These are phyloP conservation scores for Sanghuangporus baumii DNA, from an alignment of 1,284 basidiomycete species.

Conservation along the genomic window DNA sequence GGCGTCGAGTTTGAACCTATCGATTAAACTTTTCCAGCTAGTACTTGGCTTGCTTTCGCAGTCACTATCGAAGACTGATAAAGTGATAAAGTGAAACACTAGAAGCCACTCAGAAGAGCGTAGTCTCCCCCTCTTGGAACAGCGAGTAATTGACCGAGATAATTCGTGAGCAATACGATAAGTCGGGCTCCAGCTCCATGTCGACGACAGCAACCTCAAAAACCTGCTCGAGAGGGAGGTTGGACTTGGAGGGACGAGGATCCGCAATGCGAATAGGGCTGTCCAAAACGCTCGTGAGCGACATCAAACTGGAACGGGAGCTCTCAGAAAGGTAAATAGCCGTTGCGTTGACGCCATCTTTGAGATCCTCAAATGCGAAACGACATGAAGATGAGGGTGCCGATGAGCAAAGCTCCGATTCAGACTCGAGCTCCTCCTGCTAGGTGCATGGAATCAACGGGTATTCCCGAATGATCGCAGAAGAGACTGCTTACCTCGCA, in stretches of 20 bases:
- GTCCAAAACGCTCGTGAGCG: constrained; percentile 14
- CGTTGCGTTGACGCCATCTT: neutral
- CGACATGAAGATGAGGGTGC: neutral
- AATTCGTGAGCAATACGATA: constrained; percentile 8
- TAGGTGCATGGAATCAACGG: neutral
- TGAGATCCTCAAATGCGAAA: constrained; percentile 1
- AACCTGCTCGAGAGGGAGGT: neutral
- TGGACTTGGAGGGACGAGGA: neutral
- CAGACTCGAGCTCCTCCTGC: neutral
- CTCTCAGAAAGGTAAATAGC: constrained; percentile 2
- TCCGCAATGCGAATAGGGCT: constrained; percentile 5
- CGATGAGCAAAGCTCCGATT: neutral
- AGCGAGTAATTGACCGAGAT: neutral
- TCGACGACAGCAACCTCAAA: neutral
- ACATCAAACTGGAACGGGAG: constrained; percentile 10
- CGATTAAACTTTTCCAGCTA: neutral
- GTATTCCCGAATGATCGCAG: neutral
- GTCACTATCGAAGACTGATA: neutral
- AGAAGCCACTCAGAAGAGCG: neutral
- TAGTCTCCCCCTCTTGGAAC: neutral
- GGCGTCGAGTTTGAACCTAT: neutral
- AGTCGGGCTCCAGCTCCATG: constrained; percentile 13
- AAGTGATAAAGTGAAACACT: neutral
- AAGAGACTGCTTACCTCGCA: neutral
- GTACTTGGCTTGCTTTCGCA: neutral